Conservation (phyloP, 2,329 filamentous ascomycete genomes). For the Fusarium haematococcum region DNA sequence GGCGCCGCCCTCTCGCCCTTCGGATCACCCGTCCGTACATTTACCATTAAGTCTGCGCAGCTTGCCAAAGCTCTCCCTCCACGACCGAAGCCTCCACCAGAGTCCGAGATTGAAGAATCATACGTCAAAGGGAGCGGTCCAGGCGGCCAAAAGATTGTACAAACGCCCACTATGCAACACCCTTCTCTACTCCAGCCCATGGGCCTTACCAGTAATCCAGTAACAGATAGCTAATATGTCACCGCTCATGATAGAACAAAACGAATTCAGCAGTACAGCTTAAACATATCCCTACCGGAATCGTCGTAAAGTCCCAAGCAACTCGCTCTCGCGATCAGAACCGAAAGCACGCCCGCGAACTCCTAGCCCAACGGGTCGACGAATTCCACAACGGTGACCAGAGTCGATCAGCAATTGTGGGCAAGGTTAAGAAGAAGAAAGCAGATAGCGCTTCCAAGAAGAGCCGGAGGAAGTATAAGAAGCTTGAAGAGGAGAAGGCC, state of each 20-base stretch:
- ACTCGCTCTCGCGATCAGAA: conserved; percentile 91
- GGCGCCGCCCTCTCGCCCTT: background rate
- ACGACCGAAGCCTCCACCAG: conserved; percentile 77
- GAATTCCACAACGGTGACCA: conserved; percentile 76
- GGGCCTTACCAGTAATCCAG: background rate
- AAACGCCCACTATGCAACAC: background rate
- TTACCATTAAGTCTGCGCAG: conserved; percentile 47
- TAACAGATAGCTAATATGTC: conserved; percentile 5
- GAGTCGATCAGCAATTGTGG: conserved; percentile 74
- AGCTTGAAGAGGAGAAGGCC: conserved; percentile 64
- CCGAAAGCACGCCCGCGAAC: conserved; percentile 81
- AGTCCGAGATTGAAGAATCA: conserved; percentile 82
- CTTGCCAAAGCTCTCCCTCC: conserved; percentile 74
- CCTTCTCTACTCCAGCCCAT: background rate
- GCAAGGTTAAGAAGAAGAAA: conserved; percentile 72
- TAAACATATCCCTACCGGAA: conserved; percentile 87
- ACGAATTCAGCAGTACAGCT: conserved; percentile 95
- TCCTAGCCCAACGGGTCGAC: conserved; percentile 82
- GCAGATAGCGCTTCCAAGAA: conserved; percentile 86
- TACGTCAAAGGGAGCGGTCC: conserved; percentile 94
- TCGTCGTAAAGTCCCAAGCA: conserved; percentile 94
- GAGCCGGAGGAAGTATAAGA: conserved; percentile 80
- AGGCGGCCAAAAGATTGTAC: conserved; percentile 93
- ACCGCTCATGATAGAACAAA: conserved; percentile 77
- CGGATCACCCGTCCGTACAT: conserved; percentile 34